Conservation (phyloP, 345 rosid genomes). For the Ceriops decandra region DNA sequence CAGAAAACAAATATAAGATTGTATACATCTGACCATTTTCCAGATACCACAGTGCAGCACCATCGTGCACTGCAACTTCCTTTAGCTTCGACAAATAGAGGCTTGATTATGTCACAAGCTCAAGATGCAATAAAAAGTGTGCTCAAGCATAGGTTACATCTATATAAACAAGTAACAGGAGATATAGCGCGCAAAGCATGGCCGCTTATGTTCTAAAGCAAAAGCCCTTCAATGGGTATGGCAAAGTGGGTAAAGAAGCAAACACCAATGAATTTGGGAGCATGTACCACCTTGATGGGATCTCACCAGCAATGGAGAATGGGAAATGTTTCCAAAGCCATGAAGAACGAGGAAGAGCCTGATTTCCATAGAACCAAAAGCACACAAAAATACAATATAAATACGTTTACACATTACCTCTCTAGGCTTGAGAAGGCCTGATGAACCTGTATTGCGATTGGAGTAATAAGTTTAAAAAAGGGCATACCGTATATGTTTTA, state of each 20-base stretch:
- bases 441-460: slow-evolving; percentile 42
- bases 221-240: neutral
- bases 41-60: too few relatives aligned
- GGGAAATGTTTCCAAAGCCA: neutral
- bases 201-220: too few relatives aligned
- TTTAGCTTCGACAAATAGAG: too few relatives aligned
- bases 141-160: too few relatives aligned
- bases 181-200: too few relatives aligned
- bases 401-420: slow-evolving; percentile 34
- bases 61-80: too few relatives aligned
- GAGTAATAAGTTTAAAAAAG: neutral
- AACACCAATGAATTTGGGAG: neutral
- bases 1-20: too few relatives aligned
- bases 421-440: slow-evolving; percentile 58
- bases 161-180: too few relatives aligned
- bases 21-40: too few relatives aligned
- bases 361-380: neutral
- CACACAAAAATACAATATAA: neutral
- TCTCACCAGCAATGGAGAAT: neutral
- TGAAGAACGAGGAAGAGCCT: neutral
- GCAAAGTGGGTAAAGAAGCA: neutral
- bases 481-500: neutral
- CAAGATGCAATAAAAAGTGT: too few relatives aligned
- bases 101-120: too few relatives aligned
- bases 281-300: neutral